phyloP scores from a whole-genome alignment of 2,329 filamentous ascomycete species.

The Apiospora malaysiana region DNA sequence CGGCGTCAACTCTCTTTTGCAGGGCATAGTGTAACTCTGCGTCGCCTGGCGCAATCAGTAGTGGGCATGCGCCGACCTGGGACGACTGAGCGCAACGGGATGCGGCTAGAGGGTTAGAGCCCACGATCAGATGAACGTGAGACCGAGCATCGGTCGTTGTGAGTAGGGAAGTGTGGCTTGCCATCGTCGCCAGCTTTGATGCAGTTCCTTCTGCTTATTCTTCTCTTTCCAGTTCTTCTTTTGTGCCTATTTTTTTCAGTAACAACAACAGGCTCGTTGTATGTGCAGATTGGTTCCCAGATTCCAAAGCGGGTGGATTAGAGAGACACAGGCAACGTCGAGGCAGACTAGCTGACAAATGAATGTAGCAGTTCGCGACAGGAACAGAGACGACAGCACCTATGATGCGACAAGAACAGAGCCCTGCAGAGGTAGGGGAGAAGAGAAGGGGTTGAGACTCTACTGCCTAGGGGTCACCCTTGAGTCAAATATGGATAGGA shows the following conservation, averaged over 20 bases:
- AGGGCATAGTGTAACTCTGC: conserved; percentile 63
- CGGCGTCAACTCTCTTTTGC: conserved; percentile 68
- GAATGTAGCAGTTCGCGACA: background rate
- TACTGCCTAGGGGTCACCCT: background rate
- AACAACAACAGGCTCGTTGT: background rate
- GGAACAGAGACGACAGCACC: background rate
- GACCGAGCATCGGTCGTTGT: conserved; percentile 72
- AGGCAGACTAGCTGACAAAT: background rate
- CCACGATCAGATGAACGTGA: conserved; percentile 84
- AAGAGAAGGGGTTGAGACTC: background rate
- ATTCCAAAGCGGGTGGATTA: background rate
- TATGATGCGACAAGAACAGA: background rate
- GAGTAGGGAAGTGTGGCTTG: conserved; percentile 61
- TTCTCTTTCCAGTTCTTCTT: background rate
- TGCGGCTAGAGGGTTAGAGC: conserved; percentile 85
- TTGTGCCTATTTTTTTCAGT: background rate
- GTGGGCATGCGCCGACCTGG: conserved; percentile 79
- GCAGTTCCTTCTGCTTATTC: background rate
- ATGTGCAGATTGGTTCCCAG: background rate
- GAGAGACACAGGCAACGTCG: background rate
- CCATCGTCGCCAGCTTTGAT: conserved; percentile 27
- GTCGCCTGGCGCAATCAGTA: conserved; percentile 75
- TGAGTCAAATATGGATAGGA: background rate
- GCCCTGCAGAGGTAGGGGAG: background rate
- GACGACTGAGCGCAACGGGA: conserved; percentile 81